Conservation (phyloP, 192 early-diverging fungal genomes). For the Linnemannia elongata region DNA sequence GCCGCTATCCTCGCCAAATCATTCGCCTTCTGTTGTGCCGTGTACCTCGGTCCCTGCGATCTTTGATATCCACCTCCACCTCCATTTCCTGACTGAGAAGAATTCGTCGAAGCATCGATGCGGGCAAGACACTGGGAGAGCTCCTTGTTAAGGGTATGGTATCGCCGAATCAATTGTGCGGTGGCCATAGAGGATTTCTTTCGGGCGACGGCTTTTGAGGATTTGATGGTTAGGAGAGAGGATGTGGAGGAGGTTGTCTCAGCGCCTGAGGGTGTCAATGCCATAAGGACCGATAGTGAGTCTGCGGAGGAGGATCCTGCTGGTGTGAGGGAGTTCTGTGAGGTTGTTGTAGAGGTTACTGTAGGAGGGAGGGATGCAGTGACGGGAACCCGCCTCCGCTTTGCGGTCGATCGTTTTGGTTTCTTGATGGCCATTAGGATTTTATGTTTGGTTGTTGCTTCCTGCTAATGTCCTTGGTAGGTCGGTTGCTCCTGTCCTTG, state of each 20-base stretch:
- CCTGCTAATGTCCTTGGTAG: background rate
- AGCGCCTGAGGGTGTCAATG: constrained; percentile 34
- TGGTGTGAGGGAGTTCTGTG: background rate
- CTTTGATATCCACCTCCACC: constrained; percentile 20
- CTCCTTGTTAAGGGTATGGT: constrained; percentile 86
- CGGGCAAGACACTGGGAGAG: constrained; percentile 65
- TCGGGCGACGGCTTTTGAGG: constrained; percentile 33
- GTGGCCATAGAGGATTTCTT: constrained; percentile 75
- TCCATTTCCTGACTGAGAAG: background rate
- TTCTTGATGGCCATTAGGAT: constrained; percentile 32
- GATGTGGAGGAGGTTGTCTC: constrained; percentile 45
- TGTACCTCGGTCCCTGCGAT: background rate
- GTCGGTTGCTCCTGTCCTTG: background rate
- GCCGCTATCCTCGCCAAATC: constrained; percentile 49
- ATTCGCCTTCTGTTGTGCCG: constrained; percentile 9
- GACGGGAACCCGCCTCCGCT: constrained; percentile 26
- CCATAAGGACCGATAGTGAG: constrained; percentile 30
- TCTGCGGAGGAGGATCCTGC: background rate
- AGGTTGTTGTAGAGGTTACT: background rate
- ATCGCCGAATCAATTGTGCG: constrained; percentile 78
- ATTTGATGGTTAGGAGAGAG: constrained; percentile 38
- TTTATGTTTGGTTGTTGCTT: background rate
- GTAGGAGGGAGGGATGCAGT: constrained; percentile 8
- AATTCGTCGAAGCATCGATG: constrained; percentile 3
- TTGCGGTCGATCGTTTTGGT: constrained; percentile 15